Evolutionary conservation across 495 filamentous ascomycete species (phyloP).

Genomic region (Aspergillus panamensis): DNA sequence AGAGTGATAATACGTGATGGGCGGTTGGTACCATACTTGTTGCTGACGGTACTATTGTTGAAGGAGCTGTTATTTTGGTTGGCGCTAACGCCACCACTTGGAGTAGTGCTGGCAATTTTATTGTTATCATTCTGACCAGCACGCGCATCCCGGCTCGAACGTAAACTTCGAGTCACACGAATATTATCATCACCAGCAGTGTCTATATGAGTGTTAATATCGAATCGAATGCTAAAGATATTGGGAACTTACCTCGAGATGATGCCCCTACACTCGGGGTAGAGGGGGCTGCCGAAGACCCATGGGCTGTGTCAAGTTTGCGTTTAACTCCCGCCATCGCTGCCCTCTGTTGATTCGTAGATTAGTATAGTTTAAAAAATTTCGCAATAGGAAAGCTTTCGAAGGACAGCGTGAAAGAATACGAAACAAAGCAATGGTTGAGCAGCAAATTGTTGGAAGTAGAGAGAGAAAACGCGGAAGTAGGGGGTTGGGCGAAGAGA

Average conservation of each 20-base stretch:
- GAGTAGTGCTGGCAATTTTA: slow-evolving; percentile 13
- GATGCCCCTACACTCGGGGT: slow-evolving; percentile 6
- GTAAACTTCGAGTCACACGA: slow-evolving; percentile 28
- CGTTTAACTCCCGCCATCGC: slow-evolving; percentile 38
- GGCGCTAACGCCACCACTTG: slow-evolving; percentile 8
- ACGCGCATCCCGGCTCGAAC: slow-evolving; percentile 27
- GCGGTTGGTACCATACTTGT: slow-evolving; percentile 15
- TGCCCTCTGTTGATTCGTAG: slow-evolving; percentile 19
- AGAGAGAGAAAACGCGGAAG: no score
- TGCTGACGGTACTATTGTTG: slow-evolving; percentile 9
- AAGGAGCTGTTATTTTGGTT: slow-evolving; percentile 7
- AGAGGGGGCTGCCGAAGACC: slow-evolving; percentile 14
- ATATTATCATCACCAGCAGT: slow-evolving; percentile 19
- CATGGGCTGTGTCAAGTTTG: slow-evolving; percentile 21
- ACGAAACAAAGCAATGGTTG: neutral
- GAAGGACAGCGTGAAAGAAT: neutral
- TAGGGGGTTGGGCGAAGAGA: no score
- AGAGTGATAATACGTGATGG: slow-evolving; percentile 28
- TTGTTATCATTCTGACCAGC: slow-evolving; percentile 21
- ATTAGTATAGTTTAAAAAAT: neutral
- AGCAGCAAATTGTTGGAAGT: neutral
- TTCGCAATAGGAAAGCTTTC: neutral
- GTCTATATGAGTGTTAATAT: slow-evolving; percentile 13
- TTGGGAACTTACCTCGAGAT: slow-evolving; percentile 17
- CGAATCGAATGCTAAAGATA: neutral